These are phyloP conservation scores for Quercus suber DNA, from an alignment of 306 rosid species.

Conservation along the genomic window DNA sequence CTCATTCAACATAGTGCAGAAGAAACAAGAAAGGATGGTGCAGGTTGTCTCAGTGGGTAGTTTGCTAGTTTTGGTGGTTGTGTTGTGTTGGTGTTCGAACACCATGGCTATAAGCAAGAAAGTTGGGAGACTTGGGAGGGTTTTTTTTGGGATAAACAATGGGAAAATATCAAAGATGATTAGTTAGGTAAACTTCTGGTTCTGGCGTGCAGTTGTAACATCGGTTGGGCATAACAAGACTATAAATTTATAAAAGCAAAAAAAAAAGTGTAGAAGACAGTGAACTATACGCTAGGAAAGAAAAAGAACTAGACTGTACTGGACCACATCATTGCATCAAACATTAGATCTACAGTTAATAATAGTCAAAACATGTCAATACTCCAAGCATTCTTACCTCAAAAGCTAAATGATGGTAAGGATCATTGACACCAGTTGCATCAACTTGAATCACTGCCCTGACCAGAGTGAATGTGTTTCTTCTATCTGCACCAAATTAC, in stretches of 20 bases:
- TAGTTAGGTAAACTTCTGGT: neutral
- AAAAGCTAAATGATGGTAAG: neutral
- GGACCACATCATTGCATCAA: constrained; percentile 36
- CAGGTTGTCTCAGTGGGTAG: constrained; percentile 17
- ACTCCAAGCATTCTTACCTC: neutral
- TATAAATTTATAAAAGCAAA: neutral
- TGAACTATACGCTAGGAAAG: no score
- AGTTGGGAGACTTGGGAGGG: neutral
- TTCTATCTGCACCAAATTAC: neutral
- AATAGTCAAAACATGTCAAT: constrained; percentile 6
- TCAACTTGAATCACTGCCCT: neutral
- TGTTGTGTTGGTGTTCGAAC: constrained; percentile 16
- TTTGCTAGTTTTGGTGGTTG: constrained; percentile 11
- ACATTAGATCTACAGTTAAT: constrained; percentile 8
- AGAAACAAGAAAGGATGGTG: constrained; percentile 45
- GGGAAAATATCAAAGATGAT: neutral
- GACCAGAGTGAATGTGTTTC: neutral
- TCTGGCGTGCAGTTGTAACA: neutral
- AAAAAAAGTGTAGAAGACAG: neutral
- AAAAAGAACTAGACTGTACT: constrained; percentile 2
- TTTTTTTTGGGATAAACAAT: neutral
- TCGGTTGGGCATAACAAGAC: constrained; percentile 14
- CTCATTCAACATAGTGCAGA: constrained; percentile 57
- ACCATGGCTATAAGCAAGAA: constrained; percentile 26
- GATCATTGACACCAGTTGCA: neutral